phyloP scores from a whole-genome alignment of 2,329 filamentous ascomycete genomes.

The Epicoccum nigrum region DNA sequence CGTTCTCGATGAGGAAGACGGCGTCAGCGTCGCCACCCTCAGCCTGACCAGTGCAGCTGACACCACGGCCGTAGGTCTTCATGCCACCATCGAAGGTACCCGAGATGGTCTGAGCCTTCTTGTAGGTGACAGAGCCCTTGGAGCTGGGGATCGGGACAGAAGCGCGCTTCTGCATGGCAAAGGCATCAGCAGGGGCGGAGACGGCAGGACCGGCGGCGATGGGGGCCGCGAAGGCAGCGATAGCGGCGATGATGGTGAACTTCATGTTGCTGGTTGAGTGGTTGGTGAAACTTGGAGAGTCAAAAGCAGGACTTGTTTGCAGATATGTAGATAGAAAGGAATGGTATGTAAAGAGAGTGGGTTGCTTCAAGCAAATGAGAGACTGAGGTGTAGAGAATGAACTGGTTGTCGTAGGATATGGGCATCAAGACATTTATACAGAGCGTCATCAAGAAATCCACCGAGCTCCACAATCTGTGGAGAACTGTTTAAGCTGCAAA shows the following conservation, averaged over 20 bases:
- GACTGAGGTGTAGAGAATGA: constrained; percentile 23
- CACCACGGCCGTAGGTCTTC: constrained; percentile 45
- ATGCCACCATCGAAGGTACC: constrained; percentile 43
- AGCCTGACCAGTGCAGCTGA: constrained; percentile 49
- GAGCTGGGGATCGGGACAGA: constrained; percentile 39
- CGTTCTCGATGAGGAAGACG: constrained; percentile 60
- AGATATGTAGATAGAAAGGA: constrained; percentile 31
- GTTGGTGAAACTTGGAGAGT: constrained; percentile 21
- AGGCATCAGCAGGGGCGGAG: constrained; percentile 29
- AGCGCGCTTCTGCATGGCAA: constrained; percentile 39
- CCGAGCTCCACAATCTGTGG: constrained; percentile 1
- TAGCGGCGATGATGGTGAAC: constrained; percentile 36
- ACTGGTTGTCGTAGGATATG: constrained; percentile 8
- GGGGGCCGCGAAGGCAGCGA: constrained; percentile 36
- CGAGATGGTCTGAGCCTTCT: constrained; percentile 27
- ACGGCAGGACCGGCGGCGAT: constrained; percentile 38
- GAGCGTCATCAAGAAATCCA: neutral
- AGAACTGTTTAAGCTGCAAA: constrained; percentile 1
- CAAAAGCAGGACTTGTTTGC: constrained; percentile 18
- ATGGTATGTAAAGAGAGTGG: constrained; percentile 29
- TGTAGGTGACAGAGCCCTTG: constrained; percentile 41
- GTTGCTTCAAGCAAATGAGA: constrained; percentile 34
- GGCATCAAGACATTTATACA: constrained; percentile 10
- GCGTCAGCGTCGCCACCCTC: constrained; percentile 56
- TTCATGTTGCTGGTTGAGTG: constrained; percentile 40